Conservation (phyloP, 192 early-diverging fungal species). For the Linnemannia zychae region DNA sequence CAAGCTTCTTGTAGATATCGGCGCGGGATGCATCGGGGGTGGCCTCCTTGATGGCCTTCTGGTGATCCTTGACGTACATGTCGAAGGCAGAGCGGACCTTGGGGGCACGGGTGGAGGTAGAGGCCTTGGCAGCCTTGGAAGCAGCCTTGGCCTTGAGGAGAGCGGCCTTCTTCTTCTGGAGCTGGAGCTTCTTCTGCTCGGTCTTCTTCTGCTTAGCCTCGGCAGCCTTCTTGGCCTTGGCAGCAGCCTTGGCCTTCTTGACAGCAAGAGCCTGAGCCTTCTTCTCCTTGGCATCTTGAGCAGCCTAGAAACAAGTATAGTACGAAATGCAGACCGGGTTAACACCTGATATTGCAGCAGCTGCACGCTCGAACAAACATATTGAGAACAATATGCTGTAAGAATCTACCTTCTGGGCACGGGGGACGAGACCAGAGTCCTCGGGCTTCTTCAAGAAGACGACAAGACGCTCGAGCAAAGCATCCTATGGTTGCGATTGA, state of each 20-base stretch:
- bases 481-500: conserved; percentile 28
- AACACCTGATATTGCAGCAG: background rate
- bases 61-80: conserved; percentile 56
- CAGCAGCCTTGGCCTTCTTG: conserved; percentile 51
- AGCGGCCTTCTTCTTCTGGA: conserved; percentile 39
- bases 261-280: conserved; percentile 37
- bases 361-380: background rate
- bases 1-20: conserved; percentile 43
- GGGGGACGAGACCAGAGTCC: conserved; percentile 50
- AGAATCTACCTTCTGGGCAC: conserved; percentile 43
- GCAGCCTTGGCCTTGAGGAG: conserved; percentile 25
- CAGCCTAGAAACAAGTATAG: conserved; percentile 11
- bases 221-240: conserved; percentile 44
- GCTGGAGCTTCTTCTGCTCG: conserved; percentile 29
- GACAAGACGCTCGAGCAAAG: conserved; percentile 44
- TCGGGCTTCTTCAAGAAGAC: conserved; percentile 55
- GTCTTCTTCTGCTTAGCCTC: conserved; percentile 43
- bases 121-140: conserved; percentile 2
- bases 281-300: conserved; percentile 54
- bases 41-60: conserved; percentile 42
- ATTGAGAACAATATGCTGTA: background rate
- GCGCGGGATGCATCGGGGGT: conserved; percentile 45
- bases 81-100: conserved; percentile 52
- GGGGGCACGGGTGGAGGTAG: conserved; percentile 10
- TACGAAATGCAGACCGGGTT: background rate